Conservation (phyloP, 176 grass and related monocot genomes). For the Pontederia crassipes region DNA sequence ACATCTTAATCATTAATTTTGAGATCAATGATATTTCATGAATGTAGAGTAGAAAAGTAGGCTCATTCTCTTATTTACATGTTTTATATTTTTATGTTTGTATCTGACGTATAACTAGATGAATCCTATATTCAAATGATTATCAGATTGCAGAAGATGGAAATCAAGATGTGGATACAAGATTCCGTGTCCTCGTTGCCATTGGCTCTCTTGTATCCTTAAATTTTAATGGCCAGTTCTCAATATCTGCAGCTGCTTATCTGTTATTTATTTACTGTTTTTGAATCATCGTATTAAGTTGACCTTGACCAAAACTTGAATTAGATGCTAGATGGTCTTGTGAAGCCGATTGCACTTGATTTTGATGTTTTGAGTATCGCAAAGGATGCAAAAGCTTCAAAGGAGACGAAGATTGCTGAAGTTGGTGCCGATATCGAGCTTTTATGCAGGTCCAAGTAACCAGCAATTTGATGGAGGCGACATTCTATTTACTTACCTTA, state of each 20-base stretch:
- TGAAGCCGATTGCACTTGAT: conserved; percentile 86
- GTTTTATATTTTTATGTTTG: no score
- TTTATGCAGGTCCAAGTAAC: conserved; percentile 41
- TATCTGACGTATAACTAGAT: no score
- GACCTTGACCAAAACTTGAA: conserved; percentile 37
- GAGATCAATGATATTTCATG: no score
- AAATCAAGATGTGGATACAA: conserved; percentile 64
- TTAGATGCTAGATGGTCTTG: conserved; percentile 75
- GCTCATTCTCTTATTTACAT: no score
- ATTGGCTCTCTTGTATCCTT: conserved; percentile 96
- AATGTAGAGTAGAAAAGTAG: no score
- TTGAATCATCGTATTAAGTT: not conserved
- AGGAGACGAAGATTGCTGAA: conserved; percentile 71
- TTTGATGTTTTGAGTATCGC: conserved; percentile 67
- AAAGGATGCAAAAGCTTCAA: conserved; percentile 50
- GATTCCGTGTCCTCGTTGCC: conserved; percentile 71
- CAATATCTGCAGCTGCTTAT: not conserved
- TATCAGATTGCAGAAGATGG: conserved; percentile 80
- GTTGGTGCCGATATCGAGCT: conserved; percentile 68
- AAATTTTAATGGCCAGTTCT: not conserved
- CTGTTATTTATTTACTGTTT: not conserved
- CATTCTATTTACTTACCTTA: no score
- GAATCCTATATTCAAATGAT: not conserved
- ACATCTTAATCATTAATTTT: no score
- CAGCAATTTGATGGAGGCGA: not conserved